Conservation (phyloP, 768 basidiomycete species). For the Tubosaeta sp. region DNA sequence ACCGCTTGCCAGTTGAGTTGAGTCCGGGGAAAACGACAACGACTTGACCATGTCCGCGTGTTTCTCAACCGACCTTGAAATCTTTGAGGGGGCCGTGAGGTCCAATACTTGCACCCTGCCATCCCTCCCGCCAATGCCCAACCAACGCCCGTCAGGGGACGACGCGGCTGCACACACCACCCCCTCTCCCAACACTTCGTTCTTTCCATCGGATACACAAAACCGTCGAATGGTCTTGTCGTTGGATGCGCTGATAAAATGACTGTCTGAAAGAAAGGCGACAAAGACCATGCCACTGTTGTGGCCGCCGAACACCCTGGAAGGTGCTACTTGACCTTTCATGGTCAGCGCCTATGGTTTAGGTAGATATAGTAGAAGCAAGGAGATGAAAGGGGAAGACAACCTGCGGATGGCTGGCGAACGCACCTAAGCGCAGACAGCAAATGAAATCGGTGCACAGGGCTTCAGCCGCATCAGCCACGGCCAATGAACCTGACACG, state of each 20-base stretch:
- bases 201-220: not conserved
- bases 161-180: slow-evolving; percentile 1
- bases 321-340: slow-evolving; percentile 1
- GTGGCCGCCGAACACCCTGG: slow-evolving; percentile 12
- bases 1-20: slow-evolving; percentile 14
- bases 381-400: not conserved
- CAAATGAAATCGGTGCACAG: not conserved
- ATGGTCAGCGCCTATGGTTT: not conserved
- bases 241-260: slow-evolving; percentile 18
- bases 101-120: slow-evolving; percentile 10
- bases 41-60: slow-evolving; percentile 11
- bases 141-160: slow-evolving; percentile 10
- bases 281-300: slow-evolving; percentile 10
- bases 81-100: not conserved
- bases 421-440: not conserved
- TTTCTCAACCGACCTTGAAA: not conserved
- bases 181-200: slow-evolving; percentile 4
- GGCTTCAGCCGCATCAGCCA: not conserved
- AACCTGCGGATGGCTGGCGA: not conserved
- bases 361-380: not conserved
- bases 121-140: slow-evolving; percentile 17
- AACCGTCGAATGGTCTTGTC: slow-evolving; percentile 17
- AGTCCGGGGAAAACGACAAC: slow-evolving; percentile 17
- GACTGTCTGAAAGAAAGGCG: slow-evolving; percentile 11
- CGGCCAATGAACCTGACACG: not conserved